A percentile compares a stretch with the other conserved stretches of the same genome.
Conservation (phyloP, 352 stramenopile species). For the Peronospora tabacina region DNA sequence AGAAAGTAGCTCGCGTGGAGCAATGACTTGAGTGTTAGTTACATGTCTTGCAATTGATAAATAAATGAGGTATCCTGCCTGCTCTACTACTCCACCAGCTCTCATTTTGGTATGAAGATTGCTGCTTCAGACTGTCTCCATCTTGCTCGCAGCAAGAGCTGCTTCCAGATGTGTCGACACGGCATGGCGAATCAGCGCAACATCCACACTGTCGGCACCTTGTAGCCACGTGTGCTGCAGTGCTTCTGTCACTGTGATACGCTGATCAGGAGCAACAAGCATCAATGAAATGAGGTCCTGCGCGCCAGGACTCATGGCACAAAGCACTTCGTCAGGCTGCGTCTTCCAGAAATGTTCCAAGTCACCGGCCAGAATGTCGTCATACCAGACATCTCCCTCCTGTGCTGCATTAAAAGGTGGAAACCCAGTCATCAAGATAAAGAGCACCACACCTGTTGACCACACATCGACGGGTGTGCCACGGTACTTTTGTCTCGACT, state of each 20-base stretch:
- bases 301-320: constrained; percentile 38
- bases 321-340: constrained; percentile 32
- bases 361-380: constrained; percentile 41
- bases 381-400: constrained; percentile 72
- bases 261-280: constrained; percentile 52
- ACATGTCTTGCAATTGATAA: constrained; percentile 24
- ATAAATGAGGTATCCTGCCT: constrained; percentile 3
- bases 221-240: constrained; percentile 55
- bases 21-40: constrained; percentile 12
- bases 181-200: constrained; percentile 20
- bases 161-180: constrained; percentile 38
- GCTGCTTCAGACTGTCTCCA: constrained; percentile 5
- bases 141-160: constrained; percentile 16
- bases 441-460: constrained; percentile 85
- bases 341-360: constrained; percentile 52
- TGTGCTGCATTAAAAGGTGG: constrained; percentile 79
- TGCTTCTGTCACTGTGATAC: constrained; percentile 48
- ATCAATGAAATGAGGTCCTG: constrained; percentile 69
- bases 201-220: constrained; percentile 38
- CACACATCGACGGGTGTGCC: constrained; percentile 82
- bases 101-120: background rate
- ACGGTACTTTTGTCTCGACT: constrained; percentile 46
- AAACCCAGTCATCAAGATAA: constrained; percentile 86
- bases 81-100: constrained; percentile 1
- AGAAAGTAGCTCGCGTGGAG: constrained; percentile 24